Percentiles rank a stretch among this genome's conserved stretches.
Evolutionary conservation across 805 yeast species (phyloP).

Genomic region (Isabelozyma gotoi): DNA sequence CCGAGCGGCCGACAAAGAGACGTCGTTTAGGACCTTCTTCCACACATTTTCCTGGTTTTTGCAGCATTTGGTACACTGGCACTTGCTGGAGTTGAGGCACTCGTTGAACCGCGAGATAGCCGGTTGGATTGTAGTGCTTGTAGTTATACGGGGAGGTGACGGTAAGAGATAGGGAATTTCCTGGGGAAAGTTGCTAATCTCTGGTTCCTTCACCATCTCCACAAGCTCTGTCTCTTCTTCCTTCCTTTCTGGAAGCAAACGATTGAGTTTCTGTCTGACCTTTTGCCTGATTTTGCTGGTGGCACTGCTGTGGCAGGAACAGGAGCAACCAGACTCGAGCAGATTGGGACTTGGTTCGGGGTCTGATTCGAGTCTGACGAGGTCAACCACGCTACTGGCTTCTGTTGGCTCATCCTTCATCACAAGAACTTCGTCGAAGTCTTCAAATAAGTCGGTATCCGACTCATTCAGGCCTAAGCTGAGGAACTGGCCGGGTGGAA

Average conservation of each 20-base stretch:
- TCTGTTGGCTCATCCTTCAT: too few relatives aligned
- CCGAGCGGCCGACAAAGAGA: slow-evolving; percentile 36
- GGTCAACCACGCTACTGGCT: neutral
- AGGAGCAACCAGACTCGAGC: neutral
- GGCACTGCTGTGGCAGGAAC: neutral
- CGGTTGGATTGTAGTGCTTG: neutral
- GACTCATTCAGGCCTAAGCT: too few relatives aligned
- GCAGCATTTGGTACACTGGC: neutral
- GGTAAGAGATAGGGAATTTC: neutral
- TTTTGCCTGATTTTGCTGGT: neutral
- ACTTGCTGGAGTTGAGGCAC: slow-evolving; percentile 2
- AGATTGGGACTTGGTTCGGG: too few relatives aligned
- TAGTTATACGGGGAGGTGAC: neutral
- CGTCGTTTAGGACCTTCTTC: slow-evolving; percentile 32
- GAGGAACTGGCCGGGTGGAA: slow-evolving; percentile 33
- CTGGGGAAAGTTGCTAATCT: too few relatives aligned
- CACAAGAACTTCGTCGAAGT: neutral
- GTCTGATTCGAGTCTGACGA: neutral
- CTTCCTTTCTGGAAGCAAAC: neutral
- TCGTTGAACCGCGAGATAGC: slow-evolving; percentile 1
- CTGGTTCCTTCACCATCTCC: too few relatives aligned
- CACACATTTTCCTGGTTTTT: slow-evolving; percentile 15
- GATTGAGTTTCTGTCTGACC: neutral
- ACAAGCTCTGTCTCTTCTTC: neutral
- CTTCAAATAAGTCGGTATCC: too few relatives aligned